Evolutionary conservation across 441 rosid species (phyloP), one percentile per base, ranked within the genome.

Genomic region (Eruca vesicaria): DNA sequence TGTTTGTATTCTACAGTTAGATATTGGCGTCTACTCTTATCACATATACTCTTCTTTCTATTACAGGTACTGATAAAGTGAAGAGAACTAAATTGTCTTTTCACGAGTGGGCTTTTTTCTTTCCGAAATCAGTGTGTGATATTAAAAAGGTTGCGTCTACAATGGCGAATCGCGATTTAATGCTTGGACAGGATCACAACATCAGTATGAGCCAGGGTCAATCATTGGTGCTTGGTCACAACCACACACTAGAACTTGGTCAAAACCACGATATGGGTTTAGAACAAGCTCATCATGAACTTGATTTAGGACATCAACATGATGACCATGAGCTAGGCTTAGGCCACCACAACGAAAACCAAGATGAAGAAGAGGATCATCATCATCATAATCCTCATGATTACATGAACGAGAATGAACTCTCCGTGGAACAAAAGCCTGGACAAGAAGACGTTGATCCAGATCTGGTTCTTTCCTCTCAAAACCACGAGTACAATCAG

Each of bases 111-210:
- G 68, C 9, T 68, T 35, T n/a, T 59, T 52, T 4, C 73, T 64
- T 33, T 66, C 23, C n/a, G n/a, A 59, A 56, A 15, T 69, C 52
- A 76, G 66, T 59, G 73, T 77, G 62, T 6, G 4, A 61, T 68
- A 68, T 14, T 29, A 61, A 19, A 69, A 69, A 3, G 76, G 18
- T 12, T 63, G 43, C 69, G 72, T 66, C 59, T 70, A 57, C 77
- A 55, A 95, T 93, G 98, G 94, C 94, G 15, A 88, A 86, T 79
- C 96, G 90, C n/a, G 99, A 93, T 73, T 72, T 91, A 78, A 80
- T 95, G 75, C 89, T 91, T 32, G 94, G 93, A 76, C 89, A 90
- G 60, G 88, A 75, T 52, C 92, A 82, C 76, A 88, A 77, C 66
- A 69, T 89, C 63, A 89, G 86, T 74, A 76, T 87, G 38, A 81